Conservation (phyloP, 208 protist species). For the Trypanosoma melophagium region DNA sequence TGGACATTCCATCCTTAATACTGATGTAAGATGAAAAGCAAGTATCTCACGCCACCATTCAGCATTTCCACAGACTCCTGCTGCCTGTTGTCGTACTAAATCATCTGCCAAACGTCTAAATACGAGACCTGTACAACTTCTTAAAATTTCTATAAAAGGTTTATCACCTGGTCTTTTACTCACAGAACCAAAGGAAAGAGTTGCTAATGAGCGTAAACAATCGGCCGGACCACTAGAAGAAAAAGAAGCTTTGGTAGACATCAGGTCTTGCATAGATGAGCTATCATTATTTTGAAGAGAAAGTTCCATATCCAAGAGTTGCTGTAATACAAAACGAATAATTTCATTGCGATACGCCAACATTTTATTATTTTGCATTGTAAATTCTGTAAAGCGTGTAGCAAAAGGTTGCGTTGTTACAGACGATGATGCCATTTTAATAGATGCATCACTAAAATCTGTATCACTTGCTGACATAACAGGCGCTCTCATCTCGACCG, state of each 20-base stretch:
- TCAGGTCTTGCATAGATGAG: constrained; percentile 3
- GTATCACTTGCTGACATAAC: constrained; percentile 28
- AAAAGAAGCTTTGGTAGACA: not conserved
- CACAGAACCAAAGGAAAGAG: not conserved
- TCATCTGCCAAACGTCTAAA: constrained; percentile 61
- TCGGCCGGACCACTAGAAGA: not conserved
- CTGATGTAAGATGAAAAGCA: constrained; percentile 51
- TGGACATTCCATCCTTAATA: constrained; percentile 46
- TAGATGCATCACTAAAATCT: constrained; percentile 31
- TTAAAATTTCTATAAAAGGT: constrained; percentile 53
- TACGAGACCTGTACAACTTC: constrained; percentile 53
- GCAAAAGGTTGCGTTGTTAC: not conserved
- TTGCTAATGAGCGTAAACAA: not conserved
- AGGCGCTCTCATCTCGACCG: constrained; percentile 19
- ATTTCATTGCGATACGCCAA: constrained; percentile 61
- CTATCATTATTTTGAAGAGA: constrained; percentile 47
- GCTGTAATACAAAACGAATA: constrained; percentile 63
- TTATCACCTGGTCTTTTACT: constrained; percentile 18
- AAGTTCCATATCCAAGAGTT: constrained; percentile 62
- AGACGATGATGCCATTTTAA: constrained; percentile 1
- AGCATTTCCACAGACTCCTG: constrained; percentile 61
- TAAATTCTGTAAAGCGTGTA: constrained; percentile 21
- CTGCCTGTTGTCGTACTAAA: constrained; percentile 54
- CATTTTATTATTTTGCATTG: constrained; percentile 69
- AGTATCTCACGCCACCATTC: constrained; percentile 79